phyloP scores from a whole-genome alignment of 176 grass and related monocot species.

The bread wheat (Triticum aestivum) region DNA sequence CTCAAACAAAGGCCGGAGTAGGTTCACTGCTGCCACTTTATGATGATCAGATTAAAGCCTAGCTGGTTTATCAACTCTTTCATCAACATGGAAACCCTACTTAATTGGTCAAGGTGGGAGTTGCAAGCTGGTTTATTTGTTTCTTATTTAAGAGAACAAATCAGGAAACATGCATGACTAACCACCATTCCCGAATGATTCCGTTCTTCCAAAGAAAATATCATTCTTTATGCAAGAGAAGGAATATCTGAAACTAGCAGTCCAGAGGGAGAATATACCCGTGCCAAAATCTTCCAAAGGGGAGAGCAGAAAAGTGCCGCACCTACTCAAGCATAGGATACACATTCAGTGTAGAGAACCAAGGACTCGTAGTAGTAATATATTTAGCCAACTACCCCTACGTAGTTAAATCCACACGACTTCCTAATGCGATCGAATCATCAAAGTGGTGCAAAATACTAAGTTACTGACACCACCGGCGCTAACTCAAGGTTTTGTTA shows the following conservation, averaged over 20 bases:
- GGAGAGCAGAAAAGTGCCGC: slow-evolving; percentile 33
- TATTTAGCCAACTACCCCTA: background rate
- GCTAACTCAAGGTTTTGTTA: background rate
- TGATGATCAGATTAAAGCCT: background rate
- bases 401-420: background rate
- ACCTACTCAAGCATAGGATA: slow-evolving; percentile 18
- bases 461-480: too few species aligned
- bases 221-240: background rate
- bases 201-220: background rate
- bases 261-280: slow-evolving; percentile 32
- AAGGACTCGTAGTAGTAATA: background rate
- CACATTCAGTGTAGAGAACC: background rate
- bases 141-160: background rate
- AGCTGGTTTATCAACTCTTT: background rate
- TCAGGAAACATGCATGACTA: background rate
- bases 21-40: slow-evolving; percentile 25
- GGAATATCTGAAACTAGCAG: background rate
- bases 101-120: background rate
- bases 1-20: slow-evolving; percentile 7
- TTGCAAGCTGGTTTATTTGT: background rate
- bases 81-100: slow-evolving; percentile 1
- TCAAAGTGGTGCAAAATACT: background rate
- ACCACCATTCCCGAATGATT: slow-evolving; percentile 3
- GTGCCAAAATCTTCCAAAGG: slow-evolving; percentile 27
- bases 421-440: slow-evolving; percentile 9